Evolutionary conservation across 257 asterid species (phyloP).

Genomic region (Solanum neorickii): DNA sequence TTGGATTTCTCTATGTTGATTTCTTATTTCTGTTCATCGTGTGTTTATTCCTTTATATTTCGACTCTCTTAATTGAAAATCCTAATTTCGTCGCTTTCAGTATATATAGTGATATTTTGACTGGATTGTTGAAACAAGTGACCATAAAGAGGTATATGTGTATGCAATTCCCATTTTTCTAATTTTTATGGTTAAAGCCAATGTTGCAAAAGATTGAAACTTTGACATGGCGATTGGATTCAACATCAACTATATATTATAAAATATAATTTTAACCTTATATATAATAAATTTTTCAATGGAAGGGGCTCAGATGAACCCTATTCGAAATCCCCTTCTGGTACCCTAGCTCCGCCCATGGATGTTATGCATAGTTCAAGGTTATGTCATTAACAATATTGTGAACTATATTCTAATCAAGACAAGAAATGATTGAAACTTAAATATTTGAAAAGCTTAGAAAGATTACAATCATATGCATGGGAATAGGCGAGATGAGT

Average conservation of each 20-base stretch:
- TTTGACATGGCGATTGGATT: not conserved
- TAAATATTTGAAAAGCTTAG: not conserved
- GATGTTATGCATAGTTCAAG: not conserved
- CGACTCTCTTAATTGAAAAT: not conserved
- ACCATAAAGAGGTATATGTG: not conserved
- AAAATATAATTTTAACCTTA: not conserved
- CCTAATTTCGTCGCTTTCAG: rapidly evolving
- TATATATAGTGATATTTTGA: not conserved
- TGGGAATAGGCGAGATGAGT: not conserved
- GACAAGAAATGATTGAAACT: not conserved
- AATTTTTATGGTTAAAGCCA: not conserved
- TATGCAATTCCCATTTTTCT: not conserved
- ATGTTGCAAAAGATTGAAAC: not conserved
- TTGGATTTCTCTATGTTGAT: not conserved
- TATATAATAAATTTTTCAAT: not conserved
- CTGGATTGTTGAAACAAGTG: not conserved
- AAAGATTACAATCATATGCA: not conserved
- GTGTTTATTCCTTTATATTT: not conserved
- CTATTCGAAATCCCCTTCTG: not conserved
- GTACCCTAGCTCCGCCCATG: not conserved
- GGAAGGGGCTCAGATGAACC: not conserved
- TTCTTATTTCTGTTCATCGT: not conserved
- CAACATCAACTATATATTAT: not conserved
- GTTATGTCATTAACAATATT: not conserved
- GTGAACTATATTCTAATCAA: not conserved